phyloP scores from a whole-genome alignment of 495 filamentous ascomycete genomes.

The Bacidia rubella region DNA sequence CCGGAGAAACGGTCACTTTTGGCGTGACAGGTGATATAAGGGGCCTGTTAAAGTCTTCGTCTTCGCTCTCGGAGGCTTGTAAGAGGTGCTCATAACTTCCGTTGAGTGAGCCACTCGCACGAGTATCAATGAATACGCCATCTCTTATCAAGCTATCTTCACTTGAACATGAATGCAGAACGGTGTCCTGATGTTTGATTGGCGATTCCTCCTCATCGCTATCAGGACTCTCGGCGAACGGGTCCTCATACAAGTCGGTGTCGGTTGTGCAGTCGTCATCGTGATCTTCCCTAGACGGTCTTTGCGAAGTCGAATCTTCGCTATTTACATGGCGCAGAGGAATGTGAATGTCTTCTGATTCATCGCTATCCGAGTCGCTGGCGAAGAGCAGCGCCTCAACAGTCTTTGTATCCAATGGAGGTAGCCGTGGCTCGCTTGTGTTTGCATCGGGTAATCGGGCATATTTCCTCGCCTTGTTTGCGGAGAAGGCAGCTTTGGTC shows the following conservation, averaged over 20 bases:
- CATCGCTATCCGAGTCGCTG: not conserved
- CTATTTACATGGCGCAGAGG: no score
- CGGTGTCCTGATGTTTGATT: not conserved
- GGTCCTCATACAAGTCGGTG: not conserved
- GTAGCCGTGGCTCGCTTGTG: not conserved
- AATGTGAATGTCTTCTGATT: not conserved
- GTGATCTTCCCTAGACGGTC: not conserved
- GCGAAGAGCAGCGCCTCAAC: no score
- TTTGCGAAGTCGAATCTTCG: not conserved
- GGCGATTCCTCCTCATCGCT: not conserved
- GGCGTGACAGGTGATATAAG: not conserved
- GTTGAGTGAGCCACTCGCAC: not conserved
- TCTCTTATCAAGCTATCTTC: not conserved
- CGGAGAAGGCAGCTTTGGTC: slow-evolving; percentile 1
- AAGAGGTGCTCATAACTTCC: not conserved
- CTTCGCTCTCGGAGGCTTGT: not conserved
- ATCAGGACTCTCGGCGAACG: not conserved
- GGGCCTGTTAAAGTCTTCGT: not conserved
- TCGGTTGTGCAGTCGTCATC: not conserved
- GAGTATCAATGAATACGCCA: no score
- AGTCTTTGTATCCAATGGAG: not conserved
- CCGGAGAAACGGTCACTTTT: not conserved
- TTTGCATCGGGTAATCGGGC: not conserved
- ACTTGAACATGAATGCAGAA: not conserved
- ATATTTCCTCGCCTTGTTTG: slow-evolving; percentile 3